Conservation (phyloP, 441 rosid genomes). For the Omphalea diandra region DNA sequence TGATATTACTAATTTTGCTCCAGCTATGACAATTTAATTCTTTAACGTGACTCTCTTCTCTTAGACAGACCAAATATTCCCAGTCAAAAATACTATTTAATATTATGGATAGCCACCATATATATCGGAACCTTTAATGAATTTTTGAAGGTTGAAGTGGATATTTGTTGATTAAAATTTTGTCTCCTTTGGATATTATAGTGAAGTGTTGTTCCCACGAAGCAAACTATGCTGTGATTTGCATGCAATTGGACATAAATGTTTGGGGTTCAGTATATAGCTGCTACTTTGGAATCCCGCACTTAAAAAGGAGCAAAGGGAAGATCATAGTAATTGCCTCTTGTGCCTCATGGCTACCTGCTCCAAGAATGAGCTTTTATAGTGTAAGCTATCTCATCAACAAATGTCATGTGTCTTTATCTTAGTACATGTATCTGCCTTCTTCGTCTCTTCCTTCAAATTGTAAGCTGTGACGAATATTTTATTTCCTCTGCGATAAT, state of each 20-base stretch:
- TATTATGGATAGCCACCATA: no score
- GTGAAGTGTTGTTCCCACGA: neutral
- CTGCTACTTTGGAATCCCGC: constrained; percentile 45
- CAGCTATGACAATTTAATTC: constrained; percentile 34
- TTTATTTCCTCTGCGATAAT: neutral
- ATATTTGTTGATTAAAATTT: no score
- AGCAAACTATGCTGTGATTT: neutral
- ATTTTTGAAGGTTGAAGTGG: no score
- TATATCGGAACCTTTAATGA: no score
- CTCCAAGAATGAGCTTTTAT: constrained; percentile 47
- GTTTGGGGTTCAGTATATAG: constrained; percentile 62
- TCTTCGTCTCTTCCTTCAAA: neutral
- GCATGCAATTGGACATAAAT: constrained; percentile 44
- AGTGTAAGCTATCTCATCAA: constrained; percentile 29
- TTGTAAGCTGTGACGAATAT: neutral
- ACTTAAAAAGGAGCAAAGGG: constrained; percentile 45
- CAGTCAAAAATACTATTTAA: no score
- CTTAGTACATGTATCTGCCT: neutral
- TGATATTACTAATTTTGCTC: constrained; percentile 29
- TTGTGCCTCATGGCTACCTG: constrained; percentile 41
- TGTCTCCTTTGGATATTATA: no score
- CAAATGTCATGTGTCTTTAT: no score
- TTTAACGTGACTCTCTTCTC: no score
- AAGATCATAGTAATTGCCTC: constrained; percentile 55
- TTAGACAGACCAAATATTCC: no score